Base-by-base conservation (phyloP, 1,284 basidiomycete genomes). In the Ceratobasidium sp. region DNA sequence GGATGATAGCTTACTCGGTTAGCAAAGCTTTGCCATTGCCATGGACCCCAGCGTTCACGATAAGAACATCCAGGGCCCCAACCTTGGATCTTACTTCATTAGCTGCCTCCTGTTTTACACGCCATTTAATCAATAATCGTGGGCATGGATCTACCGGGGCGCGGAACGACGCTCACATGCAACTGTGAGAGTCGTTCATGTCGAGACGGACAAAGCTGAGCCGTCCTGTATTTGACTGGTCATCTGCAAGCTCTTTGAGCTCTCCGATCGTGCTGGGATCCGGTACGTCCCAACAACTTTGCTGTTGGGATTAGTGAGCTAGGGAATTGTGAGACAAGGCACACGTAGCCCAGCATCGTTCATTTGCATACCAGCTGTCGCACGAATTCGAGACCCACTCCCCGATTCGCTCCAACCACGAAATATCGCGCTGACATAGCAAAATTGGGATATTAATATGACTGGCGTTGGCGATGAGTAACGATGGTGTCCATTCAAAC, bases 171-270 rank as follows among this genome's bases (percentile, higher is more conserved):
- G n/a, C 22, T 1, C 5, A 65, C 60, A 32, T 52, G 20, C 60
- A 65, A 27, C 60, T 65, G 20, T 65, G 45, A 15, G 25, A 12
- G 25, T 53, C 60, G 13, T 13, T 40, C 60, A 65, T 65, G 32
- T 65, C 60, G 25, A 65, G 31, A 5, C 60, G 47, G 2, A 42
- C 47, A 32, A 65, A 27, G 13, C 3, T 27, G 2, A 65, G 31
- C 7, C 60, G 35, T 17, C 49, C 60, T 3, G 17, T 7, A 20
- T 65, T 65, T 2, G 34, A 20, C 22, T 29, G n/a, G 6, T 50
- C 47, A 2, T 32, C 7, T 13, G 25, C 15, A 8, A 65, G 45
- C 8, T 10, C 10, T 1, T 53, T 40, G n/a, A 90, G 60, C 31
- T 31, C 32, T 12, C 53, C 47, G 25, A 52, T 32, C 20, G 22